Evolutionary conservation across 768 basidiomycete species (phyloP).

Genomic region (Daedaleopsis nitida): DNA sequence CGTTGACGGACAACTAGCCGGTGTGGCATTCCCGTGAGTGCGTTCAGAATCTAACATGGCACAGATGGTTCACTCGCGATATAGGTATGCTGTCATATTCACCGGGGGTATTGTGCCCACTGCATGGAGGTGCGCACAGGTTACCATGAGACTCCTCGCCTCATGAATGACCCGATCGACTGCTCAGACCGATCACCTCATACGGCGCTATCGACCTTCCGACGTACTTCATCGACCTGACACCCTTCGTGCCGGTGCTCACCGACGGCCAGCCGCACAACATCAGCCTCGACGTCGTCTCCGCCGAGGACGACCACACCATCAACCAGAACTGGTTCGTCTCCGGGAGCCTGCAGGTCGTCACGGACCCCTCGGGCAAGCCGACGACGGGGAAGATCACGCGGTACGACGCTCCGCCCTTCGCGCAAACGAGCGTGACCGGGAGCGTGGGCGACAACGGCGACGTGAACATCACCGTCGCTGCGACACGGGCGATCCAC

Average conservation of each 20-base stretch:
- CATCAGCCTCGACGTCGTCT: slow-evolving; percentile 72
- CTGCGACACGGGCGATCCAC: slow-evolving; percentile 54
- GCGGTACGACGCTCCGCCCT: slow-evolving; percentile 56
- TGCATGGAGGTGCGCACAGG: slow-evolving; percentile 61
- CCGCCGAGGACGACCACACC: slow-evolving; percentile 64
- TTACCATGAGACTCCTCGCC: not conserved
- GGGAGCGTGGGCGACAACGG: slow-evolving; percentile 43
- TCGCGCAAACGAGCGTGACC: slow-evolving; percentile 51
- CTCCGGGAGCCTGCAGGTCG: slow-evolving; percentile 67
- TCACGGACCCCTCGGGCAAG: slow-evolving; percentile 61
- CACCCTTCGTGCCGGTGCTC: slow-evolving; percentile 73
- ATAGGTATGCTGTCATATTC: slow-evolving; percentile 49
- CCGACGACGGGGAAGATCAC: slow-evolving; percentile 73
- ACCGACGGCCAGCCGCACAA: slow-evolving; percentile 70
- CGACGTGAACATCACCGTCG: slow-evolving; percentile 63
- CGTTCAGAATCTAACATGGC: not conserved
- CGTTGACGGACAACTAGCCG: slow-evolving; percentile 57
- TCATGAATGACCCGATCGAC: not conserved
- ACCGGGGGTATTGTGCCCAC: slow-evolving; percentile 74
- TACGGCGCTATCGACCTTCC: slow-evolving; percentile 79
- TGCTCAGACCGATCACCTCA: slow-evolving; percentile 64
- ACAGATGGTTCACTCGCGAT: slow-evolving; percentile 24
- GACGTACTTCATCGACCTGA: slow-evolving; percentile 76
- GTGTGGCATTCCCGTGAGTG: slow-evolving; percentile 56
- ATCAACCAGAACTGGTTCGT: slow-evolving; percentile 80